These are phyloP conservation scores for Casuarina equisetifolia DNA, from an alignment of 306 rosid genomes.

Conservation along the genomic window DNA sequence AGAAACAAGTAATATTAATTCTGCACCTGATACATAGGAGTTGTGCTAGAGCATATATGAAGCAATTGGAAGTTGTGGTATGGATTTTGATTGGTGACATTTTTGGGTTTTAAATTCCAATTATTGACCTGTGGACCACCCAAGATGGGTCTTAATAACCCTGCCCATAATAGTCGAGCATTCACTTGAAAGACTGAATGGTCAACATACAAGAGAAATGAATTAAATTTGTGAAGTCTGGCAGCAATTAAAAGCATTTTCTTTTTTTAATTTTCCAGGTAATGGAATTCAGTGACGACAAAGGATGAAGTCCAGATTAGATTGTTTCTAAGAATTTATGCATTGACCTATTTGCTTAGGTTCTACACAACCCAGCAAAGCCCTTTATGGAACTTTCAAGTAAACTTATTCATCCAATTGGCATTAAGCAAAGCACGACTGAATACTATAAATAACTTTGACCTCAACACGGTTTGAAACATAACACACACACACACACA, in stretches of 20 bases:
- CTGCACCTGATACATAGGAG: background rate
- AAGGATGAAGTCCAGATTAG: background rate
- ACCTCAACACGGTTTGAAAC: too few species aligned
- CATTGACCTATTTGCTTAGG: background rate
- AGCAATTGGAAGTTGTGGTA: background rate
- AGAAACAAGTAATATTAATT: too few species aligned
- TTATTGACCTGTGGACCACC: background rate
- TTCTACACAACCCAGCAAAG: background rate
- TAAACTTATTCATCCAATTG: background rate
- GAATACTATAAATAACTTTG: too few species aligned
- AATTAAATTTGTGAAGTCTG: background rate
- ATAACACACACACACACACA: too few species aligned
- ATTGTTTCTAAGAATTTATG: background rate
- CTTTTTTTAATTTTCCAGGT: background rate
- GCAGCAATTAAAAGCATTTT: background rate
- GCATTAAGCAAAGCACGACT: too few species aligned
- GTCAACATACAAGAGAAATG: background rate
- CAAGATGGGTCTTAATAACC: background rate
- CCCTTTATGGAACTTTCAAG: too few species aligned
- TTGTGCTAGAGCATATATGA: background rate
- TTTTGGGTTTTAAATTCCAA: background rate
- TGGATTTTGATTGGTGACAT: background rate
- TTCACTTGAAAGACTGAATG: background rate
- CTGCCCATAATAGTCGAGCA: background rate
- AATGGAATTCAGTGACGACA: background rate